Base-by-base conservation (phyloP, 2,329 filamentous ascomycete genomes). In the Ascochyta viciae-villosae region DNA sequence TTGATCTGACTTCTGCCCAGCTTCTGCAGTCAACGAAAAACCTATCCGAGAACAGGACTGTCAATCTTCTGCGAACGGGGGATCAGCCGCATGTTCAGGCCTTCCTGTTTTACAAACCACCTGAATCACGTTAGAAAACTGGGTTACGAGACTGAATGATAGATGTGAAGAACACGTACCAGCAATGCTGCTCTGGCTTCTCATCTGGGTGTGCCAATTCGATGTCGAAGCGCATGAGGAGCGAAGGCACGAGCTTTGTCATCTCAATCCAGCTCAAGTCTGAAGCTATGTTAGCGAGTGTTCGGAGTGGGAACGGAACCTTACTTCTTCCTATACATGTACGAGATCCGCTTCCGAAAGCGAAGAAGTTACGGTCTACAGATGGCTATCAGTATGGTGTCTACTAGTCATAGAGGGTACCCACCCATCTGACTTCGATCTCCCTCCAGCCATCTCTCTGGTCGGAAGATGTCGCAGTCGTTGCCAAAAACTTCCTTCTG, bases 141-240 rank as follows among this genome's bases (percentile, higher is more conserved):
- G 19, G 19, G 19, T 19, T 12, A 5, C 29, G 13, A 13, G 2
- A 31, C 6, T 4, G 12, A 15, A 12, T 31, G 12, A 12, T 13
- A 15, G 10, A 13, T 31, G 3, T 31, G 6, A 12, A 12, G 29
- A 5, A 31, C 8, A 31, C 29, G 10, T 31, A 31, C 29, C 29
- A 31, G 8, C 57, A 60, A 16, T 57, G 45, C 31, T 60, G 57
- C 33, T 43, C 15, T 6, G 57, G 57, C 10, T 39, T 33, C 3
- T 23, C 12, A 12, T 48, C 16, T 7, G 65, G 65, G 23, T 74
- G 64, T n/a, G 58, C 66, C 2, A 77, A 61, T 50, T 73, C 65
- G 13, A 76, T 31, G 31, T 75, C 66, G 40, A 70, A 76, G 35
- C 67, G 70, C 62, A 72, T 57, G 47, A 76, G 71, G 7, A 77